Evolutionary conservation across 1,284 basidiomycete species (phyloP), one percentile per base, ranked within the genome.

Genomic region (Leccinum pseudoinsigne): DNA sequence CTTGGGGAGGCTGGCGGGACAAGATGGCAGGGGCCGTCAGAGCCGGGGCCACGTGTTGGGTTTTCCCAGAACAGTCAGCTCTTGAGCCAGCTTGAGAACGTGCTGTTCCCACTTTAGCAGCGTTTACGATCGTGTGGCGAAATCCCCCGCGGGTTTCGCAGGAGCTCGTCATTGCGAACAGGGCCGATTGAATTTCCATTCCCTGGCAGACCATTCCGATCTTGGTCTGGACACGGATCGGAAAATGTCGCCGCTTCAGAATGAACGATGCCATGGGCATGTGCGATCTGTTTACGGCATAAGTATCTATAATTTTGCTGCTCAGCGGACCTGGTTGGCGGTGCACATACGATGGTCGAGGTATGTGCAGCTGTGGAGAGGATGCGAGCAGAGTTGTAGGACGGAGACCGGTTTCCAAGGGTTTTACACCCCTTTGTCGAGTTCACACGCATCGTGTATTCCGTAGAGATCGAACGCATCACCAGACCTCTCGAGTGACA

Each of bases 81-180:
- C 34, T 57, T 16, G 10, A 56, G 45, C 47, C 51, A 57, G 56
- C 68, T 60, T 67, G 64, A 67, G 64, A 69, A 60, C 57, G 57
- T 38, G 14, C 7, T 6, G 16, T 58, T 58, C 56, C 65, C 8
- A 16, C 57, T 67, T 70, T 69, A 45, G 62, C 36, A 68, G 60
- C 7, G 26, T 56, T 66, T 63, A 70, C 63, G 69, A 51, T 28
- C 36, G n/a, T 60, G 59, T 59, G 63, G 58, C 40, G 56, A 57
- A 57, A 38, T 62, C 36, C 28, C 60, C 72, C 72, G 68, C 67
- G 72, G 71, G 53, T 62, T 68, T 74, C 58, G 60, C 68, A 72
- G 58, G 66, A 16, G 21, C 38, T 67, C 65, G 62, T 71, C 68
- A 64, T 60, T 42, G 38, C 45, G 31, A 55, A 54, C 65, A 66